Percentiles rank a stretch among this genome's conserved stretches.
These are phyloP conservation scores for Leucocoprinus birnbaumii DNA, from an alignment of 768 basidiomycete species.

Conservation along the genomic window DNA sequence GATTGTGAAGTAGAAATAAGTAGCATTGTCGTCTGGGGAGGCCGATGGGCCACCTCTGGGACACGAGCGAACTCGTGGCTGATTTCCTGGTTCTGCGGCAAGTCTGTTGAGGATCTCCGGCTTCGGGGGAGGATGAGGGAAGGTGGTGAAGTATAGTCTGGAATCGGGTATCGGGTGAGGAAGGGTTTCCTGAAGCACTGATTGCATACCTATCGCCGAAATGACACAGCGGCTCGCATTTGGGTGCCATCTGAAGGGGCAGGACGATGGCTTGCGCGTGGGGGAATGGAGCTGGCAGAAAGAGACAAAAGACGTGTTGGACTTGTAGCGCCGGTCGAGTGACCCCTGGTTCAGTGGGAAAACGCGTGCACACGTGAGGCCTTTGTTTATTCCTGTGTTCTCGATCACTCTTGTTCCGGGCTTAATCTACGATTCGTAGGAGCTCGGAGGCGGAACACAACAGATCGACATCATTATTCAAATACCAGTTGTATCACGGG, in stretches of 20 bases:
- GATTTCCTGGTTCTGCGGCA: slow-evolving; percentile 46
- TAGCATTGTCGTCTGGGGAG: slow-evolving; percentile 65
- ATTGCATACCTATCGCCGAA: slow-evolving; percentile 69
- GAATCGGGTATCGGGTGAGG: slow-evolving; percentile 16
- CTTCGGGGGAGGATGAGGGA: slow-evolving; percentile 69
- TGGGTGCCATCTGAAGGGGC: slow-evolving; percentile 34
- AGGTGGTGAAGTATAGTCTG: slow-evolving; percentile 90
- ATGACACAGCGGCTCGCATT: slow-evolving; percentile 76
- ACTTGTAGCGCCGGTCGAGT: background rate
- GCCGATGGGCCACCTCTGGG: slow-evolving; percentile 57
- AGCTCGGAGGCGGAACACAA: background rate
- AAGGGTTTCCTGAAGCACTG: slow-evolving; percentile 11
- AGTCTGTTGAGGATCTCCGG: slow-evolving; percentile 63
- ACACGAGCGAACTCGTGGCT: slow-evolving; percentile 61
- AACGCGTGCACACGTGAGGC: slow-evolving; percentile 10
- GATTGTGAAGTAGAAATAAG: slow-evolving; percentile 85
- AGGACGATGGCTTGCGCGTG: background rate
- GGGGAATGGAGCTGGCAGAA: background rate
- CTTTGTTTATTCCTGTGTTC: slow-evolving; percentile 12
- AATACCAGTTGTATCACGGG: background rate
- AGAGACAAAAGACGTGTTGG: slow-evolving; percentile 5
- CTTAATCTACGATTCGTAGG: background rate
- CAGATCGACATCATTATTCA: no score
- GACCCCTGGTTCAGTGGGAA: background rate
- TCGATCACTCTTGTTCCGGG: background rate